Evolutionary conservation across 257 asterid species (phyloP).

Genomic region (Przewalskia tangutica): DNA sequence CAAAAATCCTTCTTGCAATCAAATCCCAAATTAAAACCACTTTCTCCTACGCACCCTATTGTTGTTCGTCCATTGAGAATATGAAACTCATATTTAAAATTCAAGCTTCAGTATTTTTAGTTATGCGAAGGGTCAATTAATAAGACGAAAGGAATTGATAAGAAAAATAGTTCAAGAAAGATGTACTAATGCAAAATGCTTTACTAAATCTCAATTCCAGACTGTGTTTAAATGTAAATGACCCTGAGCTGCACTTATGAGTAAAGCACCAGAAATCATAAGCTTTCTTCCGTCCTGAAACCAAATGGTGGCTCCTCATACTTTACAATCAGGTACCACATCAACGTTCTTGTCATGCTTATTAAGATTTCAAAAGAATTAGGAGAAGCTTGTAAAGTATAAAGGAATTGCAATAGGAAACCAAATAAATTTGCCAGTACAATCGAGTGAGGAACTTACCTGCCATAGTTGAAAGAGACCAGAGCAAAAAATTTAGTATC

Average conservation of each 20-base stretch:
- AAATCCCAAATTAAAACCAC: constrained; percentile 55
- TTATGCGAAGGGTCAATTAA: background rate
- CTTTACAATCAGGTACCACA: constrained; percentile 47
- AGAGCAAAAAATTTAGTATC: constrained; percentile 62
- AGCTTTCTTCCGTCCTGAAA: constrained; percentile 15
- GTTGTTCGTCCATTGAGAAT: background rate
- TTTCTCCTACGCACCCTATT: background rate
- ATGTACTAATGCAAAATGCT: background rate
- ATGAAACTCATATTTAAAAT: background rate
- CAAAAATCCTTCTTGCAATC: constrained; percentile 69
- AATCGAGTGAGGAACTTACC: constrained; percentile 28
- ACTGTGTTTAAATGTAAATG: background rate
- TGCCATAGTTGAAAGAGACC: constrained; percentile 73
- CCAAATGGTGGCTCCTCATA: constrained; percentile 20
- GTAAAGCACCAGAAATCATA: background rate
- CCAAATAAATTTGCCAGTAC: background rate
- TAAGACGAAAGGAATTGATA: background rate
- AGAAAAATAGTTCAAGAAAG: background rate
- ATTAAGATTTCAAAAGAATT: constrained; percentile 7
- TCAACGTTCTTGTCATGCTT: constrained; percentile 78
- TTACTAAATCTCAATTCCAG: background rate
- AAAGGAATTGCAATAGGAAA: background rate
- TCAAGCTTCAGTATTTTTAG: background rate
- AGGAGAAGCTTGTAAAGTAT: background rate
- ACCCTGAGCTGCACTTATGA: background rate